Evolutionary conservation across 2,329 filamentous ascomycete species (phyloP).

Genomic region (Talaromyces sp.): DNA sequence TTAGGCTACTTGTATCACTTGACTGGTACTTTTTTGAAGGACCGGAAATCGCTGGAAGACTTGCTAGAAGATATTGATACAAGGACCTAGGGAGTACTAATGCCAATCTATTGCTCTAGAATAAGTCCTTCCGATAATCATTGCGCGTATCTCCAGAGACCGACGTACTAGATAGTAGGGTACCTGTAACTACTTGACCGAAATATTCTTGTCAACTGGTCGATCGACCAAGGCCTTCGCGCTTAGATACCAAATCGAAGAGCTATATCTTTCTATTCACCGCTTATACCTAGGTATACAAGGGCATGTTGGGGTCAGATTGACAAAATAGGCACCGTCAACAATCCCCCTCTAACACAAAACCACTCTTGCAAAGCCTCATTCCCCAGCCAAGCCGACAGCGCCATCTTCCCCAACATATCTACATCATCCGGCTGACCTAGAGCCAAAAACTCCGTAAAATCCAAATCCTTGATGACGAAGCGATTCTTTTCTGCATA

Average conservation of each 20-base stretch:
- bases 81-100: not conserved
- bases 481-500: constrained; percentile 26
- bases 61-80: not conserved
- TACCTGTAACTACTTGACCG: too few relatives aligned
- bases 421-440: constrained; percentile 26
- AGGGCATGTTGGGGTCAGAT: too few relatives aligned
- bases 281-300: too few relatives aligned
- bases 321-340: not conserved
- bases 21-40: not conserved
- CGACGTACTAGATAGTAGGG: too few relatives aligned
- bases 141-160: not conserved
- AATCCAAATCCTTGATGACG: constrained; percentile 24
- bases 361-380: constrained; percentile 26
- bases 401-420: constrained; percentile 25
- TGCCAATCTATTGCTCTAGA: not conserved
- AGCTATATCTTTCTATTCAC: too few relatives aligned
- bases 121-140: not conserved
- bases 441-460: constrained; percentile 17
- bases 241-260: too few relatives aligned
- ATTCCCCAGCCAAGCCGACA: constrained; percentile 24
- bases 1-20: not conserved
- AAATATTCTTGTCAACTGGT: too few relatives aligned
- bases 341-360: constrained; percentile 11
- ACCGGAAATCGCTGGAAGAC: not conserved
- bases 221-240: too few relatives aligned